phyloP scores from a whole-genome alignment of 352 stramenopile species.

The Plasmopara viticola region DNA sequence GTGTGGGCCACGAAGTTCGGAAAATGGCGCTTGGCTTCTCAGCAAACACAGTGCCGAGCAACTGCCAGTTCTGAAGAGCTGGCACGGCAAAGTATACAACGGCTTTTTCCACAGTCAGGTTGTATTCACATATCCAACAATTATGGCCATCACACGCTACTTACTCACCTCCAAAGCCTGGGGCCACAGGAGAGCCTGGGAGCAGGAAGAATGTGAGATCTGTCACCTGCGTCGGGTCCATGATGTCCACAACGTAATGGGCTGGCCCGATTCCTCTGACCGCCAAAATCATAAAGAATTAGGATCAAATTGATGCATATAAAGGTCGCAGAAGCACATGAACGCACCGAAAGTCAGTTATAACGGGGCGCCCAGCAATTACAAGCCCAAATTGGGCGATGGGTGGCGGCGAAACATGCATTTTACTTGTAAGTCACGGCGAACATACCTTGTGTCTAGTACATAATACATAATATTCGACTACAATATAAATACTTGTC shows the following conservation, averaged over 20 bases:
- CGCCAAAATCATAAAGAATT: slow-evolving; percentile 1
- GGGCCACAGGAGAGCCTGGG: slow-evolving; percentile 50
- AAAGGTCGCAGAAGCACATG: not conserved
- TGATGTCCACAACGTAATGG: slow-evolving; percentile 60
- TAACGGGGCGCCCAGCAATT: slow-evolving; percentile 52
- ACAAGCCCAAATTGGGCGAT: slow-evolving; percentile 64
- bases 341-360: slow-evolving; percentile 53
- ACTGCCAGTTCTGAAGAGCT: slow-evolving; percentile 59
- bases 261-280: slow-evolving; percentile 48
- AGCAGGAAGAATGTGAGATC: slow-evolving; percentile 76
- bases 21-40: slow-evolving; percentile 70
- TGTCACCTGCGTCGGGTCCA: slow-evolving; percentile 47
- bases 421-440: not conserved
- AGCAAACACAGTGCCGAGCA: slow-evolving; percentile 64
- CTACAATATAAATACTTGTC: too few species aligned
- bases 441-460: too few species aligned
- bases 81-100: slow-evolving; percentile 71
- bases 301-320: not conserved
- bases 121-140: too few species aligned
- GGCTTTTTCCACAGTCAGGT: slow-evolving; percentile 17
- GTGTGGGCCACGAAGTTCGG: slow-evolving; percentile 53
- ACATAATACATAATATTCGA: too few species aligned
- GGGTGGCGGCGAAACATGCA: slow-evolving; percentile 18
- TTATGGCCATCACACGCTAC: not conserved
- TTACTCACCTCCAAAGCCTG: slow-evolving; percentile 41